These are phyloP conservation scores for Nematocida displodere DNA, from an alignment of 371 early-diverging fungal genomes.

Conservation along the genomic window DNA sequence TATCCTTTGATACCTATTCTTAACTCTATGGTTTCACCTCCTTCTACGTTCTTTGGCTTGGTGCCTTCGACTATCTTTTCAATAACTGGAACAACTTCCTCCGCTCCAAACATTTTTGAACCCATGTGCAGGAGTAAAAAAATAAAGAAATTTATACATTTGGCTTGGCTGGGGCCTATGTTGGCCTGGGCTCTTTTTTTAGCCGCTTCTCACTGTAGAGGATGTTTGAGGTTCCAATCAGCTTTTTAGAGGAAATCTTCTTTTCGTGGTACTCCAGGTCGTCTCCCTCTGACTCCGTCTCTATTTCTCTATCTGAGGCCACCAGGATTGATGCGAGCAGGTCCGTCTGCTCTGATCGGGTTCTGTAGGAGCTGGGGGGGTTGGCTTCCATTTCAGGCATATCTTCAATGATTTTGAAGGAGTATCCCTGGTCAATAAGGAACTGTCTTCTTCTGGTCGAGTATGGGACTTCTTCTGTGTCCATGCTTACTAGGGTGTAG, in stretches of 20 bases:
- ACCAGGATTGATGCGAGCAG: constrained; percentile 77
- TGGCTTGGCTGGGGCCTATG: neutral
- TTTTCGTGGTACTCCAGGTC: constrained; percentile 39
- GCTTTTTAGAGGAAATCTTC: constrained; percentile 34
- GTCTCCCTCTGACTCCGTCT: constrained; percentile 57
- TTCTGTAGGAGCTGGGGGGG: constrained; percentile 71
- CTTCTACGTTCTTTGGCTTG: constrained; percentile 41
- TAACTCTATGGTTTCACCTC: constrained; percentile 81
- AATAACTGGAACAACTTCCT: constrained; percentile 37
- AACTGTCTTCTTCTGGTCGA: constrained; percentile 95
- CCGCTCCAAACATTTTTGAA: constrained; percentile 47
- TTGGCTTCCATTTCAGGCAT: constrained; percentile 73
- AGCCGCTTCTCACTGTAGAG: constrained; percentile 14
- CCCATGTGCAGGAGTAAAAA: constrained; percentile 40
- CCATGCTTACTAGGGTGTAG: constrained; percentile 88
- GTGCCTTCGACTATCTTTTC: constrained; percentile 42
- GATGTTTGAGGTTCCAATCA: constrained; percentile 5
- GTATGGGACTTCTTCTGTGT: constrained; percentile 97
- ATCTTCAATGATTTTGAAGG: constrained; percentile 80
- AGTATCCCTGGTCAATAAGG: constrained; percentile 97
- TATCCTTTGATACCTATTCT: constrained; percentile 96
- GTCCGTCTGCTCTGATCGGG: constrained; percentile 74
- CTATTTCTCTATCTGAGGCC: constrained; percentile 69
- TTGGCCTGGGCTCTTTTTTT: neutral
- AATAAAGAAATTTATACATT: constrained; percentile 17